Conservation (phyloP, 257 asterid species). For the Avicennia marina region DNA sequence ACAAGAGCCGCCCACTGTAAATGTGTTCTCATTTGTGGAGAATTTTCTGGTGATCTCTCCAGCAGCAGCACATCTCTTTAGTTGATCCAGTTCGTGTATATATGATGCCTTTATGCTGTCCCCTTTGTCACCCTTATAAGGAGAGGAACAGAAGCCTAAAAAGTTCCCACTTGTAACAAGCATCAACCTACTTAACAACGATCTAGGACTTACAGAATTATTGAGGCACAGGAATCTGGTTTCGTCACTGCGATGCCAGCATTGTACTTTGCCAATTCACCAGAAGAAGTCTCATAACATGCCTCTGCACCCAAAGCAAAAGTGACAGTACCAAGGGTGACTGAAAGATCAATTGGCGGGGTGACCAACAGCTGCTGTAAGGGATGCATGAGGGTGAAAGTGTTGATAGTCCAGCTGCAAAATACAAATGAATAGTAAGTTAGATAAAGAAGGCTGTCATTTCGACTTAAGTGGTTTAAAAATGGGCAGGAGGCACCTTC, state of each 20-base stretch:
- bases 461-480: neutral
- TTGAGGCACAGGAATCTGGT: slow-evolving; percentile 73
- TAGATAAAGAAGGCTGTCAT: neutral
- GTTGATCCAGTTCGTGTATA: slow-evolving; percentile 48
- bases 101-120: slow-evolving; percentile 62
- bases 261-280: slow-evolving; percentile 57
- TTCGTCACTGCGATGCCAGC: slow-evolving; percentile 72
- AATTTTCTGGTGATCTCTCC: slow-evolving; percentile 56
- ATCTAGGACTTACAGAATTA: slow-evolving; percentile 52
- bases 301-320: slow-evolving; percentile 86
- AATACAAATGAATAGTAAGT: slow-evolving; percentile 1
- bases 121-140: slow-evolving; percentile 61
- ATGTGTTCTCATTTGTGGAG: slow-evolving; percentile 63
- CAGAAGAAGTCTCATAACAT: slow-evolving; percentile 55
- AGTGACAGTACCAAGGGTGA: slow-evolving; percentile 73
- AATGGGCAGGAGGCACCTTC: slow-evolving; percentile 32
- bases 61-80: slow-evolving; percentile 51
- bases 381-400: slow-evolving; percentile 67
- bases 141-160: neutral
- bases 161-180: too few relatives aligned
- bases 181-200: too few relatives aligned
- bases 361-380: slow-evolving; percentile 59
- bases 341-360: slow-evolving; percentile 56
- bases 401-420: slow-evolving; percentile 59
- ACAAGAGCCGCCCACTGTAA: slow-evolving; percentile 61